A percentile compares a stretch with the other conserved stretches of the same genome.
Conservation (phyloP, 1,139 yeast species). For the Sugiyamaella pinicola region DNA sequence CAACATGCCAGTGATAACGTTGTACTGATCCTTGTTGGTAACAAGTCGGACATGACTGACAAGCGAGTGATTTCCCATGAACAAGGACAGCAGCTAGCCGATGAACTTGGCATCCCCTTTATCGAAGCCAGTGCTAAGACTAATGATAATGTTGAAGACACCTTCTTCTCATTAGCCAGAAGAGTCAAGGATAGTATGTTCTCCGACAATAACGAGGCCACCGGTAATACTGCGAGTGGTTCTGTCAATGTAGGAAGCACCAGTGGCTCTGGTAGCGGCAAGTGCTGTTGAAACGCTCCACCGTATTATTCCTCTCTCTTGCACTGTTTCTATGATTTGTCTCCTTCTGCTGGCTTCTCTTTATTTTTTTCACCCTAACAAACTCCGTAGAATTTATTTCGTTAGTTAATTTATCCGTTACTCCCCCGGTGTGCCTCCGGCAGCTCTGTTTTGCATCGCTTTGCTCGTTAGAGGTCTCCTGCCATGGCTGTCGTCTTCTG, state of each 20-base stretch:
- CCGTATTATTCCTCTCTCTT: background rate
- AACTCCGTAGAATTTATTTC: conserved; percentile 13
- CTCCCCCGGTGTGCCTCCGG: conserved; percentile 2
- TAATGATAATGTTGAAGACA: conserved; percentile 86
- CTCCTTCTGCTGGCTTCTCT: background rate
- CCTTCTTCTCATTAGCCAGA: conserved; percentile 88
- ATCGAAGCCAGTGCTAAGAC: conserved; percentile 96
- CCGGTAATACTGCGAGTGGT: conserved; percentile 29
- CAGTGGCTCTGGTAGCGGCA: conserved; percentile 24
- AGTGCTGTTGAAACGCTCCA: conserved; percentile 32
- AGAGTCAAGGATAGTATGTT: conserved; percentile 77
- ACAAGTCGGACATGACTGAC: conserved; percentile 82
- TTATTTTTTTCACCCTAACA: background rate
- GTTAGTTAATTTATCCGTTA: conserved; percentile 8
- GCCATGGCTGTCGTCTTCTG: too few species aligned
- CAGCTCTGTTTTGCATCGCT: background rate
- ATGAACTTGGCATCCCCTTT: conserved; percentile 84
- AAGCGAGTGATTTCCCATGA: conserved; percentile 76
- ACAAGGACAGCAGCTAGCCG: conserved; percentile 90
- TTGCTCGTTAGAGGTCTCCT: too few species aligned
- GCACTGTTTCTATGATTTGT: background rate
- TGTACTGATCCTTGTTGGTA: conserved; percentile 89
- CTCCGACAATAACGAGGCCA: conserved; percentile 37
- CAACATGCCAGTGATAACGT: conserved; percentile 97
- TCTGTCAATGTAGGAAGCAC: conserved; percentile 33